Percentiles rank a stretch among this genome's conserved stretches.
Conservation (phyloP, 176 grass and related monocot genomes). For the Chrysopogon serrulatus region DNA sequence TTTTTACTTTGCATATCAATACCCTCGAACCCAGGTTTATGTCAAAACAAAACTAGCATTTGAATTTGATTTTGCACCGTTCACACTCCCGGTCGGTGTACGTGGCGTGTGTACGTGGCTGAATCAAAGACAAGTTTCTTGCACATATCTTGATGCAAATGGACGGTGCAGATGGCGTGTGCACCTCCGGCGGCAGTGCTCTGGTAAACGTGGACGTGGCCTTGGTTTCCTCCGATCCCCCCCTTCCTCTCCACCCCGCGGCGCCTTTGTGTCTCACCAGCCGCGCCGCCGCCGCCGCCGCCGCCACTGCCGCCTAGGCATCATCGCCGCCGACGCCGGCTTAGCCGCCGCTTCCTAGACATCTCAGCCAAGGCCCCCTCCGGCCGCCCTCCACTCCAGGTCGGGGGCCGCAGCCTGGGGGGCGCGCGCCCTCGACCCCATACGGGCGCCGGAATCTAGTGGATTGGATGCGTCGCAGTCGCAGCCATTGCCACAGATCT, state of each 20-base stretch:
- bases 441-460: conserved; percentile 19
- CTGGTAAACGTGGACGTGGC: conserved; percentile 5
- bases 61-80: background rate
- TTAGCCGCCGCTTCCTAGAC: background rate
- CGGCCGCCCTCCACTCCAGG: background rate
- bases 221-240: conserved; percentile 4
- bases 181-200: background rate
- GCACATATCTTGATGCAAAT: background rate
- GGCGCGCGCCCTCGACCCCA: conserved; percentile 19
- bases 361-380: background rate
- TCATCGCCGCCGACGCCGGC: background rate
- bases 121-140: background rate
- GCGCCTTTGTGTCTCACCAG: background rate
- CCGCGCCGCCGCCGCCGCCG: background rate
- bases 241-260: background rate
- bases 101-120: no score
- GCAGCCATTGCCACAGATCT: background rate
- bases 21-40: no score
- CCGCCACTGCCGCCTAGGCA: background rate
- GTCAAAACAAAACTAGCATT: background rate
- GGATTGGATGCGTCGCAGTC: conserved; percentile 13
- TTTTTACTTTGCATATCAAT: no score
- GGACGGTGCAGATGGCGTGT: background rate
- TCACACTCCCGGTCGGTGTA: no score
- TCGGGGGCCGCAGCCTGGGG: conserved; percentile 4